These are phyloP conservation scores for Xylaria castorea DNA, from an alignment of 495 filamentous ascomycete genomes.

Conservation along the genomic window DNA sequence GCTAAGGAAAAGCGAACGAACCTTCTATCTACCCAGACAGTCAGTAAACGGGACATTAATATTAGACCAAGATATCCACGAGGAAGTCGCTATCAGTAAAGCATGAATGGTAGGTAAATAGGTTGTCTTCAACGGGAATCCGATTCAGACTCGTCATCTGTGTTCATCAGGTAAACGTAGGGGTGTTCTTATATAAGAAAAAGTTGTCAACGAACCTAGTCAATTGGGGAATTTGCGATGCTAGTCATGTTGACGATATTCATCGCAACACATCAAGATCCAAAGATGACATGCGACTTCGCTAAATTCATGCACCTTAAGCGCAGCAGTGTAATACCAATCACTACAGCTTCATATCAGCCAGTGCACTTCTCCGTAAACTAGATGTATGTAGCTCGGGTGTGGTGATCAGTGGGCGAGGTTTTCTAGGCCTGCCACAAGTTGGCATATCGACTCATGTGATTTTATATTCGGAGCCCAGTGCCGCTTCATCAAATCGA, in stretches of 20 bases:
- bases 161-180: conserved; percentile 65
- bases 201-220: conserved; percentile 8
- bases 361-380: conserved; percentile 2
- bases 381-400: conserved; percentile 10
- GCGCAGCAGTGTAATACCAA: background rate
- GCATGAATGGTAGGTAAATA: conserved; percentile 84
- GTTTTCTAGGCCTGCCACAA: conserved; percentile 99
- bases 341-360: conserved; percentile 18
- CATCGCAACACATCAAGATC: background rate
- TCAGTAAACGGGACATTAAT: conserved; percentile 18
- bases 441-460: conserved; percentile 87
- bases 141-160: conserved; percentile 91
- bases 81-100: conserved; percentile 56
- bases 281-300: background rate
- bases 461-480: conserved; percentile 88
- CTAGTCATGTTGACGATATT: background rate
- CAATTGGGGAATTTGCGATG: background rate
- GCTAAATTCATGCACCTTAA: background rate
- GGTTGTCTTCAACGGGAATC: conserved; percentile 79
- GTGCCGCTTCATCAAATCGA: conserved; percentile 95
- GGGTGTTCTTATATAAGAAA: background rate
- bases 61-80: conserved; percentile 20
- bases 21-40: conserved; percentile 13
- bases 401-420: conserved; percentile 89
- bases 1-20: conserved; percentile 21